Base-by-base conservation (phyloP, 495 filamentous ascomycete species). In the Daldinia decipiens region DNA sequence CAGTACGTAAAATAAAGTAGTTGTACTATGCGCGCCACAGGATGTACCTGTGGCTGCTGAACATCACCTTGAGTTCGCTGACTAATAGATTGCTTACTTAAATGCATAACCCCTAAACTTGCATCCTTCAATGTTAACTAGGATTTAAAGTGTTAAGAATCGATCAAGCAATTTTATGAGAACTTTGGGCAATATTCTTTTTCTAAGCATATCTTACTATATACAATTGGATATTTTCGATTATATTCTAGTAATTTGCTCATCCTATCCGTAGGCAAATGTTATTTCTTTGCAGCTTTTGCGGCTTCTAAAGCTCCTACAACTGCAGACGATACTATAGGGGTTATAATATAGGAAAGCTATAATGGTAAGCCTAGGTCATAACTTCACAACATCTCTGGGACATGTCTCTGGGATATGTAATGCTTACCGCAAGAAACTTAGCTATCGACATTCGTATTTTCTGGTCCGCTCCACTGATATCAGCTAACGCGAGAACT, bases 381-480 rank as follows among this genome's bases (percentile, higher is more conserved):
- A 27, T 34, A 56, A 59, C 59, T 64, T 50, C 26, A 11, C 27
- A 31, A 55, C 1, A 21, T 1, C 0, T 15, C 17, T 31, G 5
- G 38, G 12, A 11, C n/a, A 77, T 3, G n/a, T 1, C 0, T 15
- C 17, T 31, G 7, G 38, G 12, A 13, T 17, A 77, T 34, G n/a
- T 29, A 21, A 15, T n/a, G 76, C 83, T 76, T 77, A 90, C 90
- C 17, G 87, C 90, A 50, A 93, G 79, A 39, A 92, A 85, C 72
- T 89, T 92, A 0, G 89, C 87, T 78, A 93, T 90, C 29, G 84
- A 83, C 79, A 91, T 86, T 79, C 92, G 92, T 67, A 89, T 86
- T 21, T 79, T 77, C 60, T 89, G 82, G 24, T 79, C 80, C 0
- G 82, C 83, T 6, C 86, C 85, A 38, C 85, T 88, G 3, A 93